A percentile compares a stretch with the other conserved stretches of the same genome.
phyloP scores from a whole-genome alignment of 139 green algal genomes.

The Bryopsis sp. region DNA sequence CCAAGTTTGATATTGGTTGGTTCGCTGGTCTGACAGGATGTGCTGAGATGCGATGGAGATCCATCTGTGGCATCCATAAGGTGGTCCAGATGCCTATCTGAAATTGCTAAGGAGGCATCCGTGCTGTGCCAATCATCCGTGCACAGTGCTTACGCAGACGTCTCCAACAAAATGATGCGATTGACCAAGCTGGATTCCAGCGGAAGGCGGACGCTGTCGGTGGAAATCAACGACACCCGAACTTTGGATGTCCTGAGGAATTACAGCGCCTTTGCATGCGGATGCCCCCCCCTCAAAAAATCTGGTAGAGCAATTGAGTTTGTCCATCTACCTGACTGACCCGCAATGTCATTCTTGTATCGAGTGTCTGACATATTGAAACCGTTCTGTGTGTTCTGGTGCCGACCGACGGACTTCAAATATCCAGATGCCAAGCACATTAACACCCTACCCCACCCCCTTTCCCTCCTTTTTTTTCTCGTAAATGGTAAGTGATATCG shows the following conservation, averaged over 20 bases:
- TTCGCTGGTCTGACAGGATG: no score
- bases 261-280: conserved; percentile 12
- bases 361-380: no score
- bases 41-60: background rate
- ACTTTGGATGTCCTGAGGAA: conserved; percentile 4
- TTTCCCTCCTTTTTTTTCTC: no score
- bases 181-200: background rate
- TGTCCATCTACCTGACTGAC: no score
- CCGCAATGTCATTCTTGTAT: no score
- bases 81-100: conserved; percentile 13
- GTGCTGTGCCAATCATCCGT: background rate
- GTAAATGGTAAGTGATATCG: no score
- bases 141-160: background rate
- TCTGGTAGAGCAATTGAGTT: background rate
- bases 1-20: no score
- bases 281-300: conserved; percentile 15
- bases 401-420: no score
- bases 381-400: no score
- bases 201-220: background rate
- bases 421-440: no score
- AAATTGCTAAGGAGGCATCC: conserved; percentile 11
- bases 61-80: background rate
- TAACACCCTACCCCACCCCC: no score
- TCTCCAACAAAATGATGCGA: background rate
- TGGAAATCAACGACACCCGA: background rate